Conservation (phyloP, 2,329 filamentous ascomycete genomes). For the Penicillium griseofulvum region DNA sequence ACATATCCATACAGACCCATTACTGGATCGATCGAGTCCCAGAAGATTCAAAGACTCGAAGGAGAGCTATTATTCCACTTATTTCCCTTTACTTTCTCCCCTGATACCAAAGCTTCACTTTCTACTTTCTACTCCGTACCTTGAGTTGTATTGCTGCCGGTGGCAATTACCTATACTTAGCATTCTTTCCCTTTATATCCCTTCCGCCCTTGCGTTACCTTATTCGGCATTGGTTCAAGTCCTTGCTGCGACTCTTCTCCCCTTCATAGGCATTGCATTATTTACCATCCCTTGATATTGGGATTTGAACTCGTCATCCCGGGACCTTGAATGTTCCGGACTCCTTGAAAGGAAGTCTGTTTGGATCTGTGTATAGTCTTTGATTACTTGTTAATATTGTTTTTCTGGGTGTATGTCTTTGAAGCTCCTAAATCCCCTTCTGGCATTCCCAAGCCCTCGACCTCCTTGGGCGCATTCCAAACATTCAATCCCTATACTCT, state of each 20-base stretch:
- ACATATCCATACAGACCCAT: conserved; percentile 16
- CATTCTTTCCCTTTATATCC: conserved; percentile 17
- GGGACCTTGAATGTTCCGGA: conserved; percentile 15
- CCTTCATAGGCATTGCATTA: conserved; percentile 15
- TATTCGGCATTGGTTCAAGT: conserved; percentile 8
- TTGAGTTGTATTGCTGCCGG: conserved; percentile 27
- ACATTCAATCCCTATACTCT: conserved; percentile 16
- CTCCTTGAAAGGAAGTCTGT: conserved; percentile 18
- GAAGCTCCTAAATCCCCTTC: conserved; percentile 20
- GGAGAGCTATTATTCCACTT: conserved; percentile 13
- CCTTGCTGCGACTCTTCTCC: conserved; percentile 24
- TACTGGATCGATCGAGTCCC: conserved; percentile 29
- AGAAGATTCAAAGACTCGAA: conserved; percentile 20
- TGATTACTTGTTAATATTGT: conserved; percentile 16
- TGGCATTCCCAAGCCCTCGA: conserved; percentile 30
- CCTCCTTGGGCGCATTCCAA: conserved; percentile 28
- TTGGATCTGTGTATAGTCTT: conserved; percentile 25
- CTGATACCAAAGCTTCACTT: background rate
- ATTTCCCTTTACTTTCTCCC: conserved; percentile 10
- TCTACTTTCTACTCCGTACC: background rate
- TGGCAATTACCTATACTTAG: conserved; percentile 25
- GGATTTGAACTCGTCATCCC: conserved; percentile 10
- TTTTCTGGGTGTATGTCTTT: conserved; percentile 9
- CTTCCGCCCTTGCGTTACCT: conserved; percentile 26
- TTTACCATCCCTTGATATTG: conserved; percentile 6